These are phyloP conservation scores for Pseudopithomyces chartarum DNA, from an alignment of 2,329 filamentous ascomycete species.

Conservation along the genomic window DNA sequence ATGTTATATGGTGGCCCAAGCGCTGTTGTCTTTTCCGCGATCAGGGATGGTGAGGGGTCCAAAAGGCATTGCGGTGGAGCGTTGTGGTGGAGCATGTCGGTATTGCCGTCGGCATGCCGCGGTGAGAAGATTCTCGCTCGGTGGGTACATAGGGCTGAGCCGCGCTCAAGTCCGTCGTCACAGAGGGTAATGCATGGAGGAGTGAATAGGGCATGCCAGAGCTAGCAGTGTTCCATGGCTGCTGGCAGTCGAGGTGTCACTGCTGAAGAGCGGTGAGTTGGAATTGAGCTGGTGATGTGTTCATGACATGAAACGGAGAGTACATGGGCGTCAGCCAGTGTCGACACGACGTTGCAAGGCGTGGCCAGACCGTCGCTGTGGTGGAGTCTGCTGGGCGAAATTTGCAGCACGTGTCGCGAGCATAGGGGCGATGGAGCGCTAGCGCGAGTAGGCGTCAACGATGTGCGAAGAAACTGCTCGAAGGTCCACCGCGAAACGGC, in stretches of 20 bases:
- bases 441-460: not conserved
- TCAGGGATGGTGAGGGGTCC: not conserved
- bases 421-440: not conserved
- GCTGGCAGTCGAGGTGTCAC: not conserved
- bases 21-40: not conserved
- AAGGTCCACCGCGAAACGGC: constrained; percentile 4
- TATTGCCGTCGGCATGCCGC: not conserved
- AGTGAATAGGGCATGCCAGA: not conserved
- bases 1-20: not conserved
- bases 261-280: not conserved
- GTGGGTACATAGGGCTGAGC: not conserved
- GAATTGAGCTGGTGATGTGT: not conserved
- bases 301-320: not conserved
- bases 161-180: not conserved
- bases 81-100: not conserved
- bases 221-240: not conserved
- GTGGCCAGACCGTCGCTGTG: not conserved
- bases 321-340: not conserved
- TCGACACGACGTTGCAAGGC: not conserved
- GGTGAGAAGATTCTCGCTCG: not conserved
- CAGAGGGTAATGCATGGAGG: not conserved
- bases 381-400: not conserved
- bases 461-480: constrained; percentile 4
- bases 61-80: too few species aligned
- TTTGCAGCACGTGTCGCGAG: not conserved